Base-by-base conservation (phyloP, 2,329 filamentous ascomycete species). In the Fusarium aywerte region DNA sequence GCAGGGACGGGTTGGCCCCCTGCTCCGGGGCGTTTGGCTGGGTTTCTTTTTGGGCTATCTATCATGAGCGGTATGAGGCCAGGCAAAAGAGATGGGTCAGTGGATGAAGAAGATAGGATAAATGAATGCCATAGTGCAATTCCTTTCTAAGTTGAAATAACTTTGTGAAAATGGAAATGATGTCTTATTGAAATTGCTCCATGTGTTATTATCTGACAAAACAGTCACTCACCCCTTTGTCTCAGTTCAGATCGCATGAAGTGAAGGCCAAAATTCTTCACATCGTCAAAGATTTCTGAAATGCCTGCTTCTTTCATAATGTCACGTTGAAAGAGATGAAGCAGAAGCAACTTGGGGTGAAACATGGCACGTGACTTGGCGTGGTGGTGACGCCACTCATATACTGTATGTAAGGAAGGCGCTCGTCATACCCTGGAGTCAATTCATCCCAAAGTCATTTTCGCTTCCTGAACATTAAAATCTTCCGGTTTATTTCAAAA, bases 11-110 rank as follows among this genome's bases (percentile, higher is more conserved):
- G 58, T 51, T 50, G 45, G 49, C 65, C 67, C 59, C 39, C 59
- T 65, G 70, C 70, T 71, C 62, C 52, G 67, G 56, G 71, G 70
- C 70, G 70, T 74, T 74, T 70, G 63, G 68, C 36, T 62, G 47
- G 51, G 47, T 63, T 62, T 43, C 47, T 58, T 69, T 68, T 65
- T 63, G 43, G 70, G 67, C 68, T 74, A 69, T 64, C 68, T 74
- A 69, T 64, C 70, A 73, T 69, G 70, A 73, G 66, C 57, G 56
- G 64, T 58, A 71, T 65, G 71, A 69, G 50, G 59, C 65, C 65
- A 62, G 57, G 54, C 48, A 72, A 73, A 73, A 73, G 69, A 71
- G 69, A 16, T 49, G 33, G 69, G n/a, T 29, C 48, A 44, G 47
- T 55, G 53, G 65, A 64, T 66, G 44, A 61, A 62, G 39, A 60